Evolutionary conservation across 163 green algal genomes (phyloP).

Genomic region (Dunaliella salina): DNA sequence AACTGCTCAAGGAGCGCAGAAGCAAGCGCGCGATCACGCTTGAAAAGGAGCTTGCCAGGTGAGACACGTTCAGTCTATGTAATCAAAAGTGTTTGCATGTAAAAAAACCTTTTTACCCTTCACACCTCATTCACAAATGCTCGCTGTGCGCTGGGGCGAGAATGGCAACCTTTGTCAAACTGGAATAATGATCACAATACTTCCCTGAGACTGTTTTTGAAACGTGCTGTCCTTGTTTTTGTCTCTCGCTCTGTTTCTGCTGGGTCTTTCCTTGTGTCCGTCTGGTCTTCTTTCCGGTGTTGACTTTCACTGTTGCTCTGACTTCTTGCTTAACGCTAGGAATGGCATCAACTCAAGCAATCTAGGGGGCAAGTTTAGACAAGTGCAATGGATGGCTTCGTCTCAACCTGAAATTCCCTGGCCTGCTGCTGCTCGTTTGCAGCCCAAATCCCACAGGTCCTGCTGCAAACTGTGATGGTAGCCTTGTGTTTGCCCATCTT

Average conservation of each 20-base stretch:
- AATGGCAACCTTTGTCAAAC: too few species aligned
- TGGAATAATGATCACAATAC: neutral
- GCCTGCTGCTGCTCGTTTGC: too few species aligned
- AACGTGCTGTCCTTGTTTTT: neutral
- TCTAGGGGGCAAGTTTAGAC: neutral
- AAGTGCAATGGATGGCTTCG: neutral
- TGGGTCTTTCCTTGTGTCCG: neutral
- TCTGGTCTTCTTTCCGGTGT: too few species aligned
- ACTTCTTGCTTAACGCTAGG: neutral
- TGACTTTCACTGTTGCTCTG: too few species aligned
- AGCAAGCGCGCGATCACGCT: neutral
- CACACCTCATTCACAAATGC: neutral
- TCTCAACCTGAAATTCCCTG: too few species aligned
- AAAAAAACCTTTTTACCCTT: neutral
- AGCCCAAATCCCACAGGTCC: neutral
- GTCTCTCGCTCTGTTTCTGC: neutral
- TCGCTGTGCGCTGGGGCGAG: neutral
- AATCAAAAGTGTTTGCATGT: neutral
- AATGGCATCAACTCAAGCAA: neutral
- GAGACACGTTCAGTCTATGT: neutral
- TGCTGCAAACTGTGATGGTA: too few species aligned
- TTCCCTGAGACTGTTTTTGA: neutral
- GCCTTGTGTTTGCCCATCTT: too few species aligned
- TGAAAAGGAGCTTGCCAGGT: neutral
- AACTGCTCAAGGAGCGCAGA: neutral